Conservation (phyloP, 2,329 filamentous ascomycete genomes). For the Akanthomyces uredinophilus region DNA sequence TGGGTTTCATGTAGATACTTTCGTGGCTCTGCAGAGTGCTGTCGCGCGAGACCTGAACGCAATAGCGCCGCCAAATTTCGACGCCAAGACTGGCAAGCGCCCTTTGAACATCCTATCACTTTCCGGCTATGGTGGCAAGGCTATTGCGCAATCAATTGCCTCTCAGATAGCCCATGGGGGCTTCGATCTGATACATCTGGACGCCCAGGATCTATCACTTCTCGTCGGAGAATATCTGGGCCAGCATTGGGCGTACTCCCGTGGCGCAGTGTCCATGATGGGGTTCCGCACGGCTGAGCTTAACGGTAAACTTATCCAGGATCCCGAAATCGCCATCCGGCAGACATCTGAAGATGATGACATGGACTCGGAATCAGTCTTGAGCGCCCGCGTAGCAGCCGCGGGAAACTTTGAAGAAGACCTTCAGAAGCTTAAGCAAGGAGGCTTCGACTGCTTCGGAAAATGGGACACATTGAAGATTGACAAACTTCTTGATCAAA, state of each 20-base stretch:
- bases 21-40: slow-evolving; percentile 26
- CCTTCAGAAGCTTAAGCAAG: slow-evolving; percentile 38
- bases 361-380: slow-evolving; percentile 28
- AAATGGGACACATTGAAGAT: slow-evolving; percentile 61
- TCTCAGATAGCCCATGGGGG: slow-evolving; percentile 54
- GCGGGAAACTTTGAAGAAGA: slow-evolving; percentile 36
- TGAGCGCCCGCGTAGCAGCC: slow-evolving; percentile 25
- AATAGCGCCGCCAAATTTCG: slow-evolving; percentile 25
- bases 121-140: slow-evolving; percentile 34
- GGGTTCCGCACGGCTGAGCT: slow-evolving; percentile 52
- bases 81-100: slow-evolving; percentile 30
- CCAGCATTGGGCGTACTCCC: slow-evolving; percentile 47
- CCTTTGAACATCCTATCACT: slow-evolving; percentile 35
- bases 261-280: slow-evolving; percentile 47
- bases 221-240: slow-evolving; percentile 66
- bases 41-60: slow-evolving; percentile 27
- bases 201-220: slow-evolving; percentile 64
- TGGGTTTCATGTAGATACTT: slow-evolving; percentile 30
- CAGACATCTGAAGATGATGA: slow-evolving; percentile 31
- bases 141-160: slow-evolving; percentile 47
- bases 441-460: slow-evolving; percentile 32
- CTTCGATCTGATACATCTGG: slow-evolving; percentile 64
- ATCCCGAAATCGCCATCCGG: slow-evolving; percentile 33
- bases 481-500: slow-evolving; percentile 49
- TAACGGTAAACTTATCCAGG: slow-evolving; percentile 48